A percentile compares a stretch with the other conserved stretches of the same genome.
These are phyloP conservation scores for Emericellopsis cladophorae DNA, from an alignment of 2,329 filamentous ascomycete species.

Conservation along the genomic window DNA sequence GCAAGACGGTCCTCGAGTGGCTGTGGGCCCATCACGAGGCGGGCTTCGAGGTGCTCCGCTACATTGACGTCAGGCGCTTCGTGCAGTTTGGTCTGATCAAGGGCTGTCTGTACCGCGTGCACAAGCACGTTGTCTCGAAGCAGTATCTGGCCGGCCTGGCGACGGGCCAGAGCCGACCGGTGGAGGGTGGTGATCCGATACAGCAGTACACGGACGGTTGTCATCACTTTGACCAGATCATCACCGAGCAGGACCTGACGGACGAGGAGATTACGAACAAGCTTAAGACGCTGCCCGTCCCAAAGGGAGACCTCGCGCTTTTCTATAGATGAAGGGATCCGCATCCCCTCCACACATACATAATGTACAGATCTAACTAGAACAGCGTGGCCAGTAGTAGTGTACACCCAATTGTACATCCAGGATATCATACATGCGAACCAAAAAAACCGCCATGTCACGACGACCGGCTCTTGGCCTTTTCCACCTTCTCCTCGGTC, in stretches of 20 bases:
- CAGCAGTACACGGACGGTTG: slow-evolving; percentile 60
- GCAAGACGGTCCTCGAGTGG: slow-evolving; percentile 79
- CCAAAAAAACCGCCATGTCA: not conserved
- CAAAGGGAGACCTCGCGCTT: slow-evolving; percentile 38
- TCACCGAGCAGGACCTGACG: slow-evolving; percentile 58
- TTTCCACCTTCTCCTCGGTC: slow-evolving; percentile 2
- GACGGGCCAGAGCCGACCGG: slow-evolving; percentile 33
- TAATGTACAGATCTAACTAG: not conserved
- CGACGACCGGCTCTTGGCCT: not conserved
- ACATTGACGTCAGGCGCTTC: slow-evolving; percentile 79
- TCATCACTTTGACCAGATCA: slow-evolving; percentile 73
- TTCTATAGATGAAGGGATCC: slow-evolving; percentile 30
- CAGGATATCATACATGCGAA: no score
- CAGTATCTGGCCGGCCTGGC: slow-evolving; percentile 45
- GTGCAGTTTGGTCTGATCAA: slow-evolving; percentile 96
- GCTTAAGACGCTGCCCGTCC: slow-evolving; percentile 43
- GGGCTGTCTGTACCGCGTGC: slow-evolving; percentile 81
- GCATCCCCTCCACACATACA: not conserved
- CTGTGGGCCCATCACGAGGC: slow-evolving; percentile 59
- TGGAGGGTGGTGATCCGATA: slow-evolving; percentile 35
- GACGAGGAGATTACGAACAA: slow-evolving; percentile 59
- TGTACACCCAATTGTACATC: no score
- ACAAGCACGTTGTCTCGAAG: slow-evolving; percentile 73
- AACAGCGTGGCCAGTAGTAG: no score
- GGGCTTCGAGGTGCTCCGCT: slow-evolving; percentile 52